phyloP scores from a whole-genome alignment of 1,139 yeast species.

The Lodderomyces oxycetoniae region DNA sequence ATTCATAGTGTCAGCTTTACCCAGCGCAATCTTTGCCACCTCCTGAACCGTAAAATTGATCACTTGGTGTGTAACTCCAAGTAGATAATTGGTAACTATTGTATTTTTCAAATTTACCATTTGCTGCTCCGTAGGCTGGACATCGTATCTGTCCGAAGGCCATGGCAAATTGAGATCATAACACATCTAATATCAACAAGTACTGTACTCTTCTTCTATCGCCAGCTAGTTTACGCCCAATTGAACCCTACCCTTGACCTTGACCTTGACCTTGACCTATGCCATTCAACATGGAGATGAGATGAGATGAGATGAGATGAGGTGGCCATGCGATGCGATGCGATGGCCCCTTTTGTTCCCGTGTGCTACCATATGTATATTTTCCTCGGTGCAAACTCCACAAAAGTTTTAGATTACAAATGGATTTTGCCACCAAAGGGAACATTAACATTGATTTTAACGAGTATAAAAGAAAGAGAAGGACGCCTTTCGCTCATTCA shows the following conservation, averaged over 20 bases:
- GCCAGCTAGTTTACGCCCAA: too few relatives aligned
- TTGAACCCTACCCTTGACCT: constrained; percentile 1
- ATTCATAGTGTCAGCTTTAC: constrained; percentile 28
- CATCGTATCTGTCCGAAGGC: constrained; percentile 55
- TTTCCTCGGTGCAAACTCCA: too few relatives aligned
- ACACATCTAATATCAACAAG: too few relatives aligned
- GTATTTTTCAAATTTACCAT: constrained; percentile 43
- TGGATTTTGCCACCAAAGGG: constrained; percentile 1
- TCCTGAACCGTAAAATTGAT: constrained; percentile 61
- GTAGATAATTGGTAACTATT: constrained; percentile 49
- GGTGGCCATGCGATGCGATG: too few relatives aligned
- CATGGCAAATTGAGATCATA: constrained; percentile 81
- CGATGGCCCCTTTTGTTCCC: too few relatives aligned
- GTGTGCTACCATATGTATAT: too few relatives aligned
- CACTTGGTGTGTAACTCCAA: constrained; percentile 74
- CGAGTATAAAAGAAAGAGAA: neutral
- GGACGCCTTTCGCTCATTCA: neutral
- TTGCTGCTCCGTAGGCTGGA: constrained; percentile 38
- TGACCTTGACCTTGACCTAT: constrained; percentile 1
- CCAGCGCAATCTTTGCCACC: constrained; percentile 52
- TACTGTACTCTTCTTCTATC: too few relatives aligned
- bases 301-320: too few relatives aligned
- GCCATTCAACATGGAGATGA: too few relatives aligned
- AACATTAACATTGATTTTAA: neutral
- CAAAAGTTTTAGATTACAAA: too few relatives aligned